Evolutionary conservation across 257 asterid species (phyloP), one percentile per base, ranked within the genome.

Genomic region (Plantago elongata): DNA sequence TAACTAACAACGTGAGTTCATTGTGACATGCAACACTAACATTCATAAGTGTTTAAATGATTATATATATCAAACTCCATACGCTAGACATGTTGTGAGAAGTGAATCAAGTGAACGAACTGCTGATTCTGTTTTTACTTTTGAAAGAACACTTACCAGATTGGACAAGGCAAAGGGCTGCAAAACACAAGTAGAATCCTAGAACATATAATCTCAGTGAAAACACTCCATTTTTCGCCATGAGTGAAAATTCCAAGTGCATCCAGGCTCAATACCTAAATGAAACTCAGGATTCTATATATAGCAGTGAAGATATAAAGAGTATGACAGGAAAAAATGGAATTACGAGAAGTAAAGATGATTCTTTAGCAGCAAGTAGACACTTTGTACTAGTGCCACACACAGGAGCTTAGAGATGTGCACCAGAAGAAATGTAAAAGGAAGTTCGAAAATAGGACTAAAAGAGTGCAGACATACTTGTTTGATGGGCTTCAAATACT

Each of bases 381-480:
- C 68, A 79, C 75, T 72, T 72, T 77, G 72, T 61, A 22, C 27
- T 22, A 65, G 27, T 67, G 72, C 22, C 63, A 16, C 63, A 64
- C 42, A 40, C 30, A 27, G 27, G 65, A 55, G 43, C 64, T 50
- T 18, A 66, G 70, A 78, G 63, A 78, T 78, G 88, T 79, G 85
- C 61, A 15, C 43, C 34, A 48, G 81, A 83, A 83, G 92, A 78
- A 81, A 81, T 68, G 83, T n/a, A 61, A 72, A 74, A 66, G 70
- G 37, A 63, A 54, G 40, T 34, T 60, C 18, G 34, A 7, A 56
- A 51, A 58, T 34, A 37, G 47, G 38, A 59, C 8, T 15, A 54
- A 70, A 57, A 75, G 74, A 49, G 50, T 22, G 15, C 56, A 62
- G 60, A 62, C 64, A 66, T 55, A 46, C 44, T 52, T 37, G 40